Conservation (phyloP, 257 asterid genomes). For the Apocynum venetum region DNA sequence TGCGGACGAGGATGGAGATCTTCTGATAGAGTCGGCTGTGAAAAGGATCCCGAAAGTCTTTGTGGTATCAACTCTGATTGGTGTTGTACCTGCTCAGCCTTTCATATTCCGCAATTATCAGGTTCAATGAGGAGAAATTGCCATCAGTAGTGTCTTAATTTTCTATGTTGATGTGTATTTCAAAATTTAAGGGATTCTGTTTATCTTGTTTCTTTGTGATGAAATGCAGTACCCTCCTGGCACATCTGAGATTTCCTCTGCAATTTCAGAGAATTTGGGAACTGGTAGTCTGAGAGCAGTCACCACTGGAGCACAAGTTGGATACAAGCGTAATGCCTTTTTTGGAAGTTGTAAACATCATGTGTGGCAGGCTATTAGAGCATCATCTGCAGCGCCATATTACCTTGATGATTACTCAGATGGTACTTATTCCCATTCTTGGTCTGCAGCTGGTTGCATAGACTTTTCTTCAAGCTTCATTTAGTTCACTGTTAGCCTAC, state of each 20-base stretch:
- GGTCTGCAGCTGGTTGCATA: slow-evolving; percentile 9
- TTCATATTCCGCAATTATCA: slow-evolving; percentile 98
- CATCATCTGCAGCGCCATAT: slow-evolving; percentile 99
- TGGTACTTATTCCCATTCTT: slow-evolving; percentile 42
- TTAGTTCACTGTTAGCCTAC: slow-evolving; percentile 16
- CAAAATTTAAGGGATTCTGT: background rate
- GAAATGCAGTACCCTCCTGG: slow-evolving; percentile 90
- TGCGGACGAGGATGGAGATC: slow-evolving; percentile 97
- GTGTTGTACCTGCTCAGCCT: slow-evolving; percentile 96
- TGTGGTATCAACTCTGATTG: slow-evolving; percentile 93
- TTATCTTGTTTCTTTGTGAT: slow-evolving; percentile 17
- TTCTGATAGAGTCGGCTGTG: slow-evolving; percentile 90
- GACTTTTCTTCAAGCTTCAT: slow-evolving; percentile 17
- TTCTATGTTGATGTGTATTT: background rate
- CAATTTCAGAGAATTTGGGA: slow-evolving; percentile 62
- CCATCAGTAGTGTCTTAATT: slow-evolving; percentile 18
- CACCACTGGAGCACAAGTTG: slow-evolving; percentile 73
- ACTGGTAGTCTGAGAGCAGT: slow-evolving; percentile 56
- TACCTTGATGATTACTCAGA: slow-evolving; percentile 97
- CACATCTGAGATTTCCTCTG: slow-evolving; percentile 78
- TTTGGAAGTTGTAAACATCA: slow-evolving; percentile 98
- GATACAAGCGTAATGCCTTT: slow-evolving; percentile 74
- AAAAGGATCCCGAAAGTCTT: slow-evolving; percentile 90
- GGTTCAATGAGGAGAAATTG: slow-evolving; percentile 36
- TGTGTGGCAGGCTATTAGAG: slow-evolving; percentile 97